Percentiles rank a stretch among this genome's conserved stretches.
Conservation (phyloP, 2,329 filamentous ascomycete species). For the Cercospora sesami region DNA sequence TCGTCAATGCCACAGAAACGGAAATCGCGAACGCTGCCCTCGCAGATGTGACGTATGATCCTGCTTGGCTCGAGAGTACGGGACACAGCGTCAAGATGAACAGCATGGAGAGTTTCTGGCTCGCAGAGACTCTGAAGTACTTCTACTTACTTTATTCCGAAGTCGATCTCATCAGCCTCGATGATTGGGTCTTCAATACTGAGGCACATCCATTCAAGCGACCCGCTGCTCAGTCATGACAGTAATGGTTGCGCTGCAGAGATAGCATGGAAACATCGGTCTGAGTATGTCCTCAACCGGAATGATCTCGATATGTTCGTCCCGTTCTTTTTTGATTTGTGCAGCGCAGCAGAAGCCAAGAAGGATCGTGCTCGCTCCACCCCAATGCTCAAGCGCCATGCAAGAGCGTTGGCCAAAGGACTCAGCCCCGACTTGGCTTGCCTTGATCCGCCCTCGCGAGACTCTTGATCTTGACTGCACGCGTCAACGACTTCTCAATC, state of each 20-base stretch:
- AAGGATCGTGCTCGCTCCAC: background rate
- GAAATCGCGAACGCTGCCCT: conserved; percentile 50
- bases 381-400: background rate
- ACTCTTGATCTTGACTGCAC: background rate
- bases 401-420: background rate
- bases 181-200: conserved; percentile 54
- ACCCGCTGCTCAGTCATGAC: conserved; percentile 18
- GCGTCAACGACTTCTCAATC: background rate
- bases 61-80: conserved; percentile 40
- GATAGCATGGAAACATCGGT: background rate
- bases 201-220: conserved; percentile 52
- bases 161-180: conserved; percentile 45
- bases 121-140: conserved; percentile 52
- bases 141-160: conserved; percentile 52
- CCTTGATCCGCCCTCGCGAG: background rate
- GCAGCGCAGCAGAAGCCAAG: background rate
- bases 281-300: background rate
- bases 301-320: background rate
- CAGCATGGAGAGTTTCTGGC: conserved; percentile 53
- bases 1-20: conserved; percentile 46
- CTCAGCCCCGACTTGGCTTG: conserved; percentile 2
- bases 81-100: conserved; percentile 39
- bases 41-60: conserved; percentile 43
- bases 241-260: background rate
- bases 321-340: background rate